Base-by-base conservation (phyloP, 148 eudicot genomes). In the Chenopodium album region DNA sequence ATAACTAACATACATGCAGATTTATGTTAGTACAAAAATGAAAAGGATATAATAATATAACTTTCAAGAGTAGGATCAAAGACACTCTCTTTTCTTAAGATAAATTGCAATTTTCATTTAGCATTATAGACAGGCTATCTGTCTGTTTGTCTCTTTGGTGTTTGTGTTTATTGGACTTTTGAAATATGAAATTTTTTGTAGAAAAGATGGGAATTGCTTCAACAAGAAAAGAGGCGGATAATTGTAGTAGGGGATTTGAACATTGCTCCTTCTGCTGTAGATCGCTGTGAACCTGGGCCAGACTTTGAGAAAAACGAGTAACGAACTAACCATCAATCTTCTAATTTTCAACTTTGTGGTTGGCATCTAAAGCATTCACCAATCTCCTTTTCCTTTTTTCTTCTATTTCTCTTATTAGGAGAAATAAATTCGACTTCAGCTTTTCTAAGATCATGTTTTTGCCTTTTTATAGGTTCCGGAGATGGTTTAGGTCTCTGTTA, bases 151-250 rank as follows among this genome's bases (percentile, higher is more conserved):
- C 60, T 54, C 60, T 9, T 1, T 10, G 52, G 52, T 48, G 52
- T 48, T 9, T 48, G 52, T 48, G 52, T 48, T 9, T 48, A 48
- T 79, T 77, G 60, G 68, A 80, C 78, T 84, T 75, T 73, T 85
- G 69, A 85, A 62, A 59, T 60, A 14, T 73, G 79, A 65, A 32
- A 7, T 85, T 17, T 85, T 87, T 60, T 92, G 86, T 90, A 95
- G 99, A 96, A 84, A 96, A 92, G 99, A 87, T 96, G 98, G 95
- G 92, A 91, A 77, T 83, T 86, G 85, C 93, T 96, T 80, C 88
- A 88, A 74, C 83, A 77, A 79, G 89, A 89, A 85, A 92, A 92
- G 87, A 86, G 92, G 73, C 91, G 97, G 85, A 83, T 96, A 67
- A 59, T 91, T 44, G 90, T 94, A 37, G 97, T 96, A 54, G 99